Evolutionary conservation across 495 filamentous ascomycete genomes (phyloP).

Genomic region (Polyplosphaeria fusca): DNA sequence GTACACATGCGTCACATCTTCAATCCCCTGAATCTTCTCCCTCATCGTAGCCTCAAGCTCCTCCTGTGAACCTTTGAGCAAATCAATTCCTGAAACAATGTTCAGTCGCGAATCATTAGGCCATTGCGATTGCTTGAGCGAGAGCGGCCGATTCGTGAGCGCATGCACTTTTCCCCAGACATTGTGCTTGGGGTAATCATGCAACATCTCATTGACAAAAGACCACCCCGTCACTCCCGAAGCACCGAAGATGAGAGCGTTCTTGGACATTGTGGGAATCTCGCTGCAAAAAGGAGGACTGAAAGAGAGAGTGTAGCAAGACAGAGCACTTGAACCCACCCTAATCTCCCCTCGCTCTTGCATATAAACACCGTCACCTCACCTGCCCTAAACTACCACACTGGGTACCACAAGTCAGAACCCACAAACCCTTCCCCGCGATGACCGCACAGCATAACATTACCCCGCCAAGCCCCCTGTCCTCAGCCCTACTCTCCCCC

Average conservation of each 20-base stretch:
- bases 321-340: too few relatives aligned
- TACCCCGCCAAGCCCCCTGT: background rate
- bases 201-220: conserved; percentile 39
- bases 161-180: conserved; percentile 39
- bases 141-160: conserved; percentile 41
- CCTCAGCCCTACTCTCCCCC: background rate
- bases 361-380: too few relatives aligned
- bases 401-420: too few relatives aligned
- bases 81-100: conserved; percentile 41
- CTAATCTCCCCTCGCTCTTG: too few relatives aligned
- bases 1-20: conserved; percentile 43
- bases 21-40: conserved; percentile 33
- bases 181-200: conserved; percentile 38
- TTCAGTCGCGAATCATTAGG: conserved; percentile 38
- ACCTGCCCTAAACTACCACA: too few relatives aligned
- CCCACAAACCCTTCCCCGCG: conserved; percentile 3
- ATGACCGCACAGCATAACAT: background rate
- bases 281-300: too few relatives aligned
- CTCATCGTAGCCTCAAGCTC: conserved; percentile 34
- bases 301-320: too few relatives aligned
- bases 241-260: conserved; percentile 39
- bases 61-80: conserved; percentile 37
- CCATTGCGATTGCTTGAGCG: conserved; percentile 38
- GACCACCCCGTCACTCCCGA: conserved; percentile 39
- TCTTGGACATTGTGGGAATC: conserved; percentile 15